Evolutionary conservation across 2,329 filamentous ascomycete genomes (phyloP).

Genomic region (Claviceps capensis): DNA sequence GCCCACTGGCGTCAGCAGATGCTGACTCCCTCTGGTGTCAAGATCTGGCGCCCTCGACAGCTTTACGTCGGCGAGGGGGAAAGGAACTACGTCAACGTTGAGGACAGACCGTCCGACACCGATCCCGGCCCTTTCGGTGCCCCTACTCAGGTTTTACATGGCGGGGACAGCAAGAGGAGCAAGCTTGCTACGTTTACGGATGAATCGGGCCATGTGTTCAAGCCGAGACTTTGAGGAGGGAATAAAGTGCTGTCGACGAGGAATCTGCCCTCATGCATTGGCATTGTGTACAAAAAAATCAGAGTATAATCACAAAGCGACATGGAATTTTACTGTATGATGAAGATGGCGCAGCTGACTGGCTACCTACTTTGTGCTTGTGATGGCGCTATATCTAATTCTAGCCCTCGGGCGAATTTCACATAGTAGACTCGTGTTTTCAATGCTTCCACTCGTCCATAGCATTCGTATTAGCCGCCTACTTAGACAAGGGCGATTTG

Average conservation of each 20-base stretch:
- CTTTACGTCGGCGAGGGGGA: conserved; percentile 31
- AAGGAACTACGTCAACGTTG: conserved; percentile 28
- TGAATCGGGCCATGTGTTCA: conserved; percentile 19
- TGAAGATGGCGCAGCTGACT: too few species aligned
- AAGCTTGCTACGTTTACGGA: conserved; percentile 25
- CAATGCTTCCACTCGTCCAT: background rate
- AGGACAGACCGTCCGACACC: conserved; percentile 15
- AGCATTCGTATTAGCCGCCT: background rate
- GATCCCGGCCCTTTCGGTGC: conserved; percentile 20
- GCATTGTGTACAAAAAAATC: too few species aligned
- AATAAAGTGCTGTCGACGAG: too few species aligned
- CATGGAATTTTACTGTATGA: too few species aligned
- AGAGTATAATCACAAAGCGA: too few species aligned
- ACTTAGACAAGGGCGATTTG: background rate
- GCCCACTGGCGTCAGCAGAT: conserved; percentile 39
- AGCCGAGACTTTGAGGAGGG: conserved; percentile 9
- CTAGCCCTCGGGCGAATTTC: too few species aligned
- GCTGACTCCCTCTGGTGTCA: conserved; percentile 30
- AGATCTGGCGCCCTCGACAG: conserved; percentile 37
- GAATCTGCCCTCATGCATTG: too few species aligned
- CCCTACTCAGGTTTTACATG: conserved; percentile 23
- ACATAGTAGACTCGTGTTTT: too few species aligned
- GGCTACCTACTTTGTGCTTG: too few species aligned
- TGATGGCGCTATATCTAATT: too few species aligned
- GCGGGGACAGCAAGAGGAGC: conserved; percentile 29